Conservation (phyloP, 495 filamentous ascomycete species). For the Coniosporium apollinis region DNA sequence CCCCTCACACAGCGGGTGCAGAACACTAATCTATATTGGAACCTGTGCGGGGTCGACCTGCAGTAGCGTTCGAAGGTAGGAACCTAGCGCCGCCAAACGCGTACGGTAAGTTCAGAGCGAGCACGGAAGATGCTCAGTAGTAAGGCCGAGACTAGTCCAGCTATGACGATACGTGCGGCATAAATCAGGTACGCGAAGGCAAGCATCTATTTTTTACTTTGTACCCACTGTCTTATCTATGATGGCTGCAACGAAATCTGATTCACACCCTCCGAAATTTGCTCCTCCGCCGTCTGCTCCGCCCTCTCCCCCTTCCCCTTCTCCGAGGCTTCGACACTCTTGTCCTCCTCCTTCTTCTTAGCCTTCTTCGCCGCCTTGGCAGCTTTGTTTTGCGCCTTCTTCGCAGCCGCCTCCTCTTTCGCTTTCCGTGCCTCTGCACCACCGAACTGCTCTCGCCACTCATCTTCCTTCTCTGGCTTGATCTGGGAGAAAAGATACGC, state of each 20-base stretch:
- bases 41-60: no score
- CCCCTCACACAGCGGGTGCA: no score
- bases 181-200: no score
- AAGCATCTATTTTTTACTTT: no score
- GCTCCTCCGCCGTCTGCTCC: conserved; percentile 17
- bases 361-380: conserved; percentile 37
- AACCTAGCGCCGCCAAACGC: no score
- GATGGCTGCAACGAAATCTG: conserved; percentile 22
- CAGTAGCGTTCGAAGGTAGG: no score
- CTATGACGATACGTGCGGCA: no score
- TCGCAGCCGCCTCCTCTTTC: conserved; percentile 40
- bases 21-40: no score
- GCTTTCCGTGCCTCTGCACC: conserved; percentile 45
- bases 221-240: no score
- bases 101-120: no score
- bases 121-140: no score
- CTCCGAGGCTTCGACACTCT: conserved; percentile 13
- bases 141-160: no score
- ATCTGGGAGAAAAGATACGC: conserved; percentile 65
- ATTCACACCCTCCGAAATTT: conserved; percentile 24
- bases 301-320: conserved; percentile 7
- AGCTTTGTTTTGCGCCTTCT: conserved; percentile 34
- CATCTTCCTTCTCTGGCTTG: conserved; percentile 58
- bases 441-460: conserved; percentile 69
- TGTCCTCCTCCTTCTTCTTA: conserved; percentile 29